Base-by-base conservation (phyloP, 495 filamentous ascomycete genomes). In the Aspergillus bridgeri region DNA sequence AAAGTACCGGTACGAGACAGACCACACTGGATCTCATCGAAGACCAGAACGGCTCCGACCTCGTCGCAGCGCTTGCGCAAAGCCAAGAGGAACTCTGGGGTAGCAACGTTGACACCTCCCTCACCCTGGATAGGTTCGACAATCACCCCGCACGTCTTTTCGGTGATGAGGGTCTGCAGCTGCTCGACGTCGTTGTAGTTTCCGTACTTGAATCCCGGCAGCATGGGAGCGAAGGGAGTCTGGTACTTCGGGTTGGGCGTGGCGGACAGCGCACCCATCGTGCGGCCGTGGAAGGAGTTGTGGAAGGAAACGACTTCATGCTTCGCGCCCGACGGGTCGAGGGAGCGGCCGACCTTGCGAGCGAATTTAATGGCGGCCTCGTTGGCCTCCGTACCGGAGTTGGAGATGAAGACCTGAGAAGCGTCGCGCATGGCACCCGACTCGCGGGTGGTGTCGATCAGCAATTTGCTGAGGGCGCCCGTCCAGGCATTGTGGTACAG, bases 211-310 rank as follows among this genome's bases (percentile, higher is more conserved):
- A 96, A 98, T 3, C 94, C 94, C 0, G 95, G 94, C 3, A 98
- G 74, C 91, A 98, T 96, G 20, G 94, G 94, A 15, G 89, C 76
- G 67, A 98, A 98, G 3, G 94, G 95, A 18, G 86, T 84, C 69
- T 98, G 94, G 74, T 98, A 98, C 68, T 98, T 98, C 11, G 91
- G 90, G 75, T 98, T 98, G n/a, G 92, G 95, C 5, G 94, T 98
- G 0, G 95, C 94, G 21, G 88, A 92, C 23, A 98, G 73, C 20
- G 85, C 80, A 20, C 94, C 94, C 91, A 97, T 95, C 20, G 95
- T 96, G 53, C 94, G 87, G 60, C 94, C 94, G 74, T 98, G 94
- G 84, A 98, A 98, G 19, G 89, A 90, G 66, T 88, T 85, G 58
- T 88, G 68, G 80, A 98, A 98, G 29, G 89, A 92, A 54, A 98